phyloP scores from a whole-genome alignment of 2,329 filamentous ascomycete species.

The Fusarium musae region DNA sequence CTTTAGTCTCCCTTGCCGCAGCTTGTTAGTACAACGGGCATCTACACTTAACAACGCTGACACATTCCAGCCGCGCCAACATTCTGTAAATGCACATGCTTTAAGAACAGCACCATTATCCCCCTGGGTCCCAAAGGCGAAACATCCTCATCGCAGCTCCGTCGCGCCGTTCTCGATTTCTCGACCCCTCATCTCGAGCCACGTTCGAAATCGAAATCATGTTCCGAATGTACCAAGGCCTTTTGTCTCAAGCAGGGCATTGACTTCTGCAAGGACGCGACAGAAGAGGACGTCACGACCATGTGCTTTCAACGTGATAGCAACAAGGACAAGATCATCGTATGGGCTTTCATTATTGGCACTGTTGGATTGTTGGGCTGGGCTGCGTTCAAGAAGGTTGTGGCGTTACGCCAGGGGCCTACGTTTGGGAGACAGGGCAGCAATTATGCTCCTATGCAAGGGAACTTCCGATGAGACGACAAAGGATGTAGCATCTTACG shows the following conservation, averaged over 20 bases:
- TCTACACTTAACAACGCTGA: conserved; percentile 3
- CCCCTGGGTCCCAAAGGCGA: conserved; percentile 62
- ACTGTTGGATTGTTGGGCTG: conserved; percentile 69
- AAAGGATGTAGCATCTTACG: neutral
- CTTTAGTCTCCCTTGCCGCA: conserved; percentile 53
- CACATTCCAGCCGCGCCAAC: conserved; percentile 65
- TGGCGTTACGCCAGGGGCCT: conserved; percentile 54
- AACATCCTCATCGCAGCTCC: conserved; percentile 34
- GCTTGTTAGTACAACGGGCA: conserved; percentile 51
- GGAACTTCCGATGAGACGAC: conserved; percentile 35
- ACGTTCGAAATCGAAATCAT: conserved; percentile 59
- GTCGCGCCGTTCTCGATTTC: conserved; percentile 37
- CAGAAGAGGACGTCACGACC: conserved; percentile 70
- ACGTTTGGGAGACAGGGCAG: conserved; percentile 45
- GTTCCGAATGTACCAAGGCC: conserved; percentile 71
- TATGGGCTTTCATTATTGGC: conserved; percentile 71
- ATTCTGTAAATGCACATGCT: conserved; percentile 78
- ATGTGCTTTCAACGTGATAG: conserved; percentile 75
- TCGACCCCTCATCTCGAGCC: conserved; percentile 31
- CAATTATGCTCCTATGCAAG: conserved; percentile 47
- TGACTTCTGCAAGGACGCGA: conserved; percentile 70
- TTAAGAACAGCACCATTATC: conserved; percentile 76
- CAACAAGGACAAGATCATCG: conserved; percentile 73
- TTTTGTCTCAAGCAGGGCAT: conserved; percentile 71
- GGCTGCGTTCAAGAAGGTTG: conserved; percentile 63